phyloP scores from a whole-genome alignment of 1,284 basidiomycete species.

The Sphaerobolus stellatus region DNA sequence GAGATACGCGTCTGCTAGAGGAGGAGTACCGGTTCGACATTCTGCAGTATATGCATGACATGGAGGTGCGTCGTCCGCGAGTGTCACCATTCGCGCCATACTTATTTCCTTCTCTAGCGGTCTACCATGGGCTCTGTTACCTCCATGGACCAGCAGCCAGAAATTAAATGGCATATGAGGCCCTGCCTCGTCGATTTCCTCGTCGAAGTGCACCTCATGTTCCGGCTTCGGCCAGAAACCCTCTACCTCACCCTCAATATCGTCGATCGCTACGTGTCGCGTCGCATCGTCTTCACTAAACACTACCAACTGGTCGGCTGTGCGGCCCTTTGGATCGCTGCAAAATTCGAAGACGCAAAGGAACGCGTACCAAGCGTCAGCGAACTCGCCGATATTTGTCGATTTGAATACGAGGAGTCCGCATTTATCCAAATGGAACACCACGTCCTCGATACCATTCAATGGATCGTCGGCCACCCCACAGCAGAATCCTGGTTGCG shows the following conservation, averaged over 20 bases:
- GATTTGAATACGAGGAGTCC: conserved; percentile 92
- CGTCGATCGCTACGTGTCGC: conserved; percentile 98
- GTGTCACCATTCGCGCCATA: not conserved
- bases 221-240: conserved; percentile 95
- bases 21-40: conserved; percentile 96
- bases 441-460: conserved; percentile 93
- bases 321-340: conserved; percentile 97
- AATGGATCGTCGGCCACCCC: conserved; percentile 96
- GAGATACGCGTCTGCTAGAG: conserved; percentile 74
- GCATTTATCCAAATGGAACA: conserved; percentile 98
- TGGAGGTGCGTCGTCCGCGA: conserved; percentile 77
- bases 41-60: conserved; percentile 89
- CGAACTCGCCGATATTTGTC: conserved; percentile 93
- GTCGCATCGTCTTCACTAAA: conserved; percentile 97
- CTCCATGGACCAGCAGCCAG: conserved; percentile 98
- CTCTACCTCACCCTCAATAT: conserved; percentile 98
- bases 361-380: conserved; percentile 95
- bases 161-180: conserved; percentile 98
- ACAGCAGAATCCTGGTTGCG: conserved; percentile 98
- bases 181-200: conserved; percentile 98
- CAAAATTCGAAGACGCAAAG: conserved; percentile 99
- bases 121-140: conserved; percentile 86
- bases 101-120: conserved; percentile 45
- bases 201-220: conserved; percentile 97
- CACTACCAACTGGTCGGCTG: conserved; percentile 99